Conservation (phyloP, 106 monocot species). For the Allium sativum region DNA sequence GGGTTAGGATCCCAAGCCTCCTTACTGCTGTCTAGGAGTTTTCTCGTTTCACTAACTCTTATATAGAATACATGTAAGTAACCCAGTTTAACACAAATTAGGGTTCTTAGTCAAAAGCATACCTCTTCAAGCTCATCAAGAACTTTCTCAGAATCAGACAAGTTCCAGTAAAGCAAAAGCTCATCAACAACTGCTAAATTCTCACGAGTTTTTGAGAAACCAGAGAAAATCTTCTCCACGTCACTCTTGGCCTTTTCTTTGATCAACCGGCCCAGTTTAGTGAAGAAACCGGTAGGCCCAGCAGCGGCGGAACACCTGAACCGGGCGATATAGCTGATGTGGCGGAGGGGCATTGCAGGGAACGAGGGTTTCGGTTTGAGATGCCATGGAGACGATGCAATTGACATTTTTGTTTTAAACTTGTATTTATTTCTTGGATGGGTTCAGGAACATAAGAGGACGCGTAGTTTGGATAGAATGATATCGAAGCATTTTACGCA, state of each 20-base stretch:
- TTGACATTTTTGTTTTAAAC: not conserved
- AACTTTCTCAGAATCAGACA: conserved; percentile 77
- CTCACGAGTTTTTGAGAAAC: conserved; percentile 85
- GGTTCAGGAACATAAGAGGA: not conserved
- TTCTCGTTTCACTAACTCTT: too few relatives aligned
- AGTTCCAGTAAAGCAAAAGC: conserved; percentile 95
- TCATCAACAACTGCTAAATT: conserved; percentile 91
- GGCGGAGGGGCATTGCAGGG: not conserved
- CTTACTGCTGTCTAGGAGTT: too few relatives aligned
- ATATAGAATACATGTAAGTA: too few relatives aligned
- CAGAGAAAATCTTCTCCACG: conserved; percentile 91
- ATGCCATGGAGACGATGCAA: not conserved
- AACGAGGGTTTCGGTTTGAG: not conserved
- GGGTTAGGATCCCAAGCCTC: too few relatives aligned
- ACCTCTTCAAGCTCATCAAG: conserved; percentile 97
- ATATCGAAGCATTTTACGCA: too few relatives aligned
- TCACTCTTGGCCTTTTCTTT: conserved; percentile 97
- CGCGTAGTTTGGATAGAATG: too few relatives aligned
- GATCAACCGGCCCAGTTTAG: conserved; percentile 61
- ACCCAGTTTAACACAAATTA: too few relatives aligned
- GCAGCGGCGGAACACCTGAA: conserved; percentile 41
- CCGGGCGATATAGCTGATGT: not conserved
- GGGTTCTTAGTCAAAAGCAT: not conserved
- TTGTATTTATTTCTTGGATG: too few relatives aligned
- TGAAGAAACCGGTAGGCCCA: conserved; percentile 78